These are phyloP conservation scores for Daedaleopsis sinensis DNA, from an alignment of 768 basidiomycete species.

Conservation along the genomic window DNA sequence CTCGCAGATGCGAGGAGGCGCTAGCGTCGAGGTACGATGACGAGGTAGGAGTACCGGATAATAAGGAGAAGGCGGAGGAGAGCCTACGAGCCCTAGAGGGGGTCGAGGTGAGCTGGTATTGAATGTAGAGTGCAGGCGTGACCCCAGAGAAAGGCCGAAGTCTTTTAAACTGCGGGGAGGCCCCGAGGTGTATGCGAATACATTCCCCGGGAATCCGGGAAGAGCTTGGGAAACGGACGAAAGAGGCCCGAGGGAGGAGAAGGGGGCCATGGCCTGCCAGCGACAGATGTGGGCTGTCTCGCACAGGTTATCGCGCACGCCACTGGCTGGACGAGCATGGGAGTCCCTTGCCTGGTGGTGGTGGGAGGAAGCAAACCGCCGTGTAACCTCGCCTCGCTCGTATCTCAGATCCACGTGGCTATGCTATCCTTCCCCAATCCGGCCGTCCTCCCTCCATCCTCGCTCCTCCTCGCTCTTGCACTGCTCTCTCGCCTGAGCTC, in stretches of 20 bases:
- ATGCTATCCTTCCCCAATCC: constrained; percentile 2
- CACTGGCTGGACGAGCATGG: constrained; percentile 13
- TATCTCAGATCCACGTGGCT: constrained; percentile 19
- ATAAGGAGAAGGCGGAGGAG: background rate
- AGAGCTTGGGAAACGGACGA: constrained; percentile 25
- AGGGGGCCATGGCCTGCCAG: constrained; percentile 20
- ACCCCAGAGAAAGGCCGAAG: constrained; percentile 32
- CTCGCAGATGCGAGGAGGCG: background rate
- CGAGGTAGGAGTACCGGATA: background rate
- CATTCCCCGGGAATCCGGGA: constrained; percentile 29
- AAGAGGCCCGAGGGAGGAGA: constrained; percentile 22
- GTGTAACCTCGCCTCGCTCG: background rate
- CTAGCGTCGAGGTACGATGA: constrained; percentile 1
- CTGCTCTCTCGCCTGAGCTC: too few species aligned
- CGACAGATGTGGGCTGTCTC: constrained; percentile 20
- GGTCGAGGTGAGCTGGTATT: constrained; percentile 17
- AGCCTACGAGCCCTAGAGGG: constrained; percentile 8
- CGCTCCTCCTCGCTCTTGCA: too few species aligned
- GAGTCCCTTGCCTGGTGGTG: background rate
- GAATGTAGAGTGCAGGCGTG: constrained; percentile 27
- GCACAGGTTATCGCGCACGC: constrained; percentile 30
- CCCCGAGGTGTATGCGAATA: constrained; percentile 32
- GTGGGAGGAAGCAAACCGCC: background rate
- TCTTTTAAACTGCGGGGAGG: constrained; percentile 31
- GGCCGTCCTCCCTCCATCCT: background rate